A percentile compares a stretch with the other conserved stretches of the same genome.
phyloP scores from a whole-genome alignment of 2,329 filamentous ascomycete genomes.

The Fusarium sp. region DNA sequence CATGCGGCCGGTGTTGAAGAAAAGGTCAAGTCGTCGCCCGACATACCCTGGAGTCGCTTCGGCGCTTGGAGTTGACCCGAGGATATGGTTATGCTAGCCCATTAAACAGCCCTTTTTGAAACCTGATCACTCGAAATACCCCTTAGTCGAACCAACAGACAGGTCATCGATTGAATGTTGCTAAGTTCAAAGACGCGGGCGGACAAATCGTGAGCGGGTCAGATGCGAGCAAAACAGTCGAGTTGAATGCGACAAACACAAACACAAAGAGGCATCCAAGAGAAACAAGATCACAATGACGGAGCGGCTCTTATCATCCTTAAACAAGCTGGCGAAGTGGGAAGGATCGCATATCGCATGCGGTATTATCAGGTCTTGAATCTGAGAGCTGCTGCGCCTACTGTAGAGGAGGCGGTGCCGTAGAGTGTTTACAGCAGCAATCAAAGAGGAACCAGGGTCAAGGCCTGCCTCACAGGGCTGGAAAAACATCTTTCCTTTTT shows the following conservation, averaged over 20 bases:
- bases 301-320: constrained; percentile 1
- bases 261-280: constrained; percentile 32
- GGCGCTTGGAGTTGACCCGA: constrained; percentile 24
- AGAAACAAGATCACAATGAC: not conserved
- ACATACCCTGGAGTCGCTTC: constrained; percentile 13
- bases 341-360: constrained; percentile 6
- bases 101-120: constrained; percentile 9
- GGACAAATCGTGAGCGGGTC: not conserved
- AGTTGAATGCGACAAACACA: not conserved
- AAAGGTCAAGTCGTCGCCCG: not conserved
- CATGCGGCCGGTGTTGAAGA: constrained; percentile 5
- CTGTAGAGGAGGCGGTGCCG: constrained; percentile 32
- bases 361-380: constrained; percentile 16
- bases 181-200: not conserved
- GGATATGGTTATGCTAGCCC: constrained; percentile 14
- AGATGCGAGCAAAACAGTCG: not conserved
- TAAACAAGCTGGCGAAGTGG: not conserved
- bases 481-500: constrained; percentile 21
- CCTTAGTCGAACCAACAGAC: no score
- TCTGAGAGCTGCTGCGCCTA: constrained; percentile 23
- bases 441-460: not conserved
- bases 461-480: constrained; percentile 42
- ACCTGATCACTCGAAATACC: not conserved
- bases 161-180: not conserved
- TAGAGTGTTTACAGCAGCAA: not conserved